A percentile compares a stretch with the other conserved stretches of the same genome.
phyloP scores from a whole-genome alignment of 495 filamentous ascomycete genomes.

The Aspergillus ostianus region DNA sequence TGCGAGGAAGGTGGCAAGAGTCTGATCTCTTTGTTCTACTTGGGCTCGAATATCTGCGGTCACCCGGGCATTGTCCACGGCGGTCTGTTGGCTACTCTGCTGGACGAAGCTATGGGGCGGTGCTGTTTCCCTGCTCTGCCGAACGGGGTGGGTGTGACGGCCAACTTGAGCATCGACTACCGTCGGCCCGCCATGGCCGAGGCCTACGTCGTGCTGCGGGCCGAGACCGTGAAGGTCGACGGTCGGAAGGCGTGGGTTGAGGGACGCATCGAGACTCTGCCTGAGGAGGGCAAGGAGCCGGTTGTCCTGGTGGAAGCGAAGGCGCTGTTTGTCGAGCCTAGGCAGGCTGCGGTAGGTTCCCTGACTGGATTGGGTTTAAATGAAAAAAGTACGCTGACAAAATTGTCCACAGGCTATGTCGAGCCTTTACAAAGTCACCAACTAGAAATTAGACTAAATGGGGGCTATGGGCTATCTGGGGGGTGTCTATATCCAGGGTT shows the following conservation, averaged over 20 bases:
- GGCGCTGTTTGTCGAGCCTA: slow-evolving; percentile 88
- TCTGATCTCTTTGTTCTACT: slow-evolving; percentile 72
- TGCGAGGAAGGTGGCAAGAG: slow-evolving; percentile 66
- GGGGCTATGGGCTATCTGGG: background rate
- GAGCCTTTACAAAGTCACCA: slow-evolving; percentile 28
- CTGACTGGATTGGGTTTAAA: background rate
- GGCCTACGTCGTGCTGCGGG: slow-evolving; percentile 75
- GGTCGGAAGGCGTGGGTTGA: slow-evolving; percentile 97
- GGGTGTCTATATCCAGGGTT: background rate
- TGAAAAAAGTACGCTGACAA: slow-evolving; percentile 4
- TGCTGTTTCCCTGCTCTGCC: slow-evolving; percentile 91
- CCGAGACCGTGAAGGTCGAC: slow-evolving; percentile 82
- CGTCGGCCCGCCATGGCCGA: slow-evolving; percentile 72
- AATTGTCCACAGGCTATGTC: slow-evolving; percentile 27
- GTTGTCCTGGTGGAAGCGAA: slow-evolving; percentile 72
- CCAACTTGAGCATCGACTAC: slow-evolving; percentile 89
- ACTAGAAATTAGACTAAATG: slow-evolving; percentile 8
- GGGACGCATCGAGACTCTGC: slow-evolving; percentile 82
- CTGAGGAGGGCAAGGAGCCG: slow-evolving; percentile 58
- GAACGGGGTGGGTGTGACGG: slow-evolving; percentile 86
- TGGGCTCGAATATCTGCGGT: slow-evolving; percentile 81
- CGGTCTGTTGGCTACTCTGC: slow-evolving; percentile 82
- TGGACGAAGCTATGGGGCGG: slow-evolving; percentile 87
- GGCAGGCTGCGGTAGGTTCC: slow-evolving; percentile 68
- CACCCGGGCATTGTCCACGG: slow-evolving; percentile 93